These are phyloP conservation scores for Lachnellula hyalina DNA, from an alignment of 2,329 filamentous ascomycete genomes.

Conservation along the genomic window DNA sequence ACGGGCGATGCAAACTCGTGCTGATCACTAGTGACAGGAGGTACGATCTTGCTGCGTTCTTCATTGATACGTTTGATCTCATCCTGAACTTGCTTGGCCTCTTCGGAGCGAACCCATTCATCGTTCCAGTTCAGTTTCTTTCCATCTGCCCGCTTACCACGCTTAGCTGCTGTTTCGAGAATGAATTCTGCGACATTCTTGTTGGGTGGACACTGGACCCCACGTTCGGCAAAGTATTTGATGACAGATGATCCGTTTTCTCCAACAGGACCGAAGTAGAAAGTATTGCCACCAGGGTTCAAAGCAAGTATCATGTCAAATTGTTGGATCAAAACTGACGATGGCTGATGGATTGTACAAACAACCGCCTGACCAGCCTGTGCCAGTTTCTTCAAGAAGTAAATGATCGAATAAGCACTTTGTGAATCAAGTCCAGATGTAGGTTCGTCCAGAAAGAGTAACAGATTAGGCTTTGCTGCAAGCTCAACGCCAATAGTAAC, in stretches of 20 bases:
- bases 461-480: slow-evolving; percentile 61
- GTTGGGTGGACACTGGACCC: slow-evolving; percentile 59
- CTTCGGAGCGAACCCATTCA: slow-evolving; percentile 63
- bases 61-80: slow-evolving; percentile 52
- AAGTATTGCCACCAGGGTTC: slow-evolving; percentile 60
- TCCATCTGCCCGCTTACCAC: slow-evolving; percentile 46
- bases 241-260: slow-evolving; percentile 60
- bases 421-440: slow-evolving; percentile 67
- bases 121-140: slow-evolving; percentile 66
- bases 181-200: slow-evolving; percentile 65
- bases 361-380: slow-evolving; percentile 65
- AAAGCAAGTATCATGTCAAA: slow-evolving; percentile 70
- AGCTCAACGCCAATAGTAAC: slow-evolving; percentile 70
- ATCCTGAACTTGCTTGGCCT: slow-evolving; percentile 51
- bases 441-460: slow-evolving; percentile 69
- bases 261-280: slow-evolving; percentile 70
- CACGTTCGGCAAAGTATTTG: slow-evolving; percentile 63
- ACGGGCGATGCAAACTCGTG: slow-evolving; percentile 64
- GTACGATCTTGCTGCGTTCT: slow-evolving; percentile 33
- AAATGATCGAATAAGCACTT: slow-evolving; percentile 61
- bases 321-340: slow-evolving; percentile 62
- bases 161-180: slow-evolving; percentile 58
- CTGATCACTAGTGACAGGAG: slow-evolving; percentile 33
- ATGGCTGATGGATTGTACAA: slow-evolving; percentile 71
- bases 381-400: slow-evolving; percentile 63